Evolutionary conservation across 768 basidiomycete genomes (phyloP), one percentile per base, ranked within the genome.

Genomic region (Lentinula sp.): DNA sequence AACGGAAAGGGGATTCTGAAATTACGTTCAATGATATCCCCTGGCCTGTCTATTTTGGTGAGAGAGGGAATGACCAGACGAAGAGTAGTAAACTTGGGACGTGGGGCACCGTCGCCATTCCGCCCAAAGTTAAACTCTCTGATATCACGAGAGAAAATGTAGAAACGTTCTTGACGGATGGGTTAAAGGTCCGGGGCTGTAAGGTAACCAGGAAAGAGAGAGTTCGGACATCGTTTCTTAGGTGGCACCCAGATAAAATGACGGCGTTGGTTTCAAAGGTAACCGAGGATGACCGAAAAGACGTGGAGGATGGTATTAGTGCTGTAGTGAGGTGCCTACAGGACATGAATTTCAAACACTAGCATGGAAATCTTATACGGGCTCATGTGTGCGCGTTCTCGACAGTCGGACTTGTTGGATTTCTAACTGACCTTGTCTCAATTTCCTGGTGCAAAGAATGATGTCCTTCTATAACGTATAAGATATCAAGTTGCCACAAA

Each of bases 211-310:
- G 67, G 65, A 83, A 78, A 70, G 84, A 85, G 48, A 74, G 81
- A 43, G 71, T 90, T 5, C 78, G 88, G 37, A 78, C 76, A 52
- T 83, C 85, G 0, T 70, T 91, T 48, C 70, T 90, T 60, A 77
- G 85, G 8, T 89, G 85, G 81, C 87, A 87, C 67, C 86, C 87
- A 1, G 86, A 88, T 68, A 88, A 87, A 72, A 73, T 82, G 64
- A 75, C 78, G 3, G 59, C 63, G 2, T 62, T 85, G 15, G 65
- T 84, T n/a, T 63, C 68, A 15, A 75, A 77, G 39, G 77, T 83
- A 7, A 69, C 70, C 1, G 73, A 75, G 2, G 74, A 76, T n/a
- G 82, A 85, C 60, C 59, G 70, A 62, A 76, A 78, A 18, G 70
- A 66, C 5, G 80, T 85, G 8, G 71, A 68, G 28, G 74, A 77